Conservation (phyloP, 2,329 filamentous ascomycete species). For the Myriosclerotinia curreyana region DNA sequence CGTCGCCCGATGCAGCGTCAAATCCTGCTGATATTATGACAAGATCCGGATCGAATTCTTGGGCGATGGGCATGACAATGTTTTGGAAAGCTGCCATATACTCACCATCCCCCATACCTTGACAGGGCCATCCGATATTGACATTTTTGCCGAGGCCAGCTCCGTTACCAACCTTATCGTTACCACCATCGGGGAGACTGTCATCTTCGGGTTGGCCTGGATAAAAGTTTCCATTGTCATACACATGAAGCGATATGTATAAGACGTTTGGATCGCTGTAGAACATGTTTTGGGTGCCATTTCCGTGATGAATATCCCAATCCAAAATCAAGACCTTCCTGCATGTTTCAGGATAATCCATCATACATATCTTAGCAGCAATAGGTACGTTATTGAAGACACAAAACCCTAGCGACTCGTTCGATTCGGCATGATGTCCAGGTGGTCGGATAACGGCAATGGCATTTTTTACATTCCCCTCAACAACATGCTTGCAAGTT, state of each 20-base stretch:
- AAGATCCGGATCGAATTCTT: conserved; percentile 89
- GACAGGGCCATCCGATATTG: conserved; percentile 65
- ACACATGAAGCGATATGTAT: conserved; percentile 93
- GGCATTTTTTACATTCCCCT: conserved; percentile 82
- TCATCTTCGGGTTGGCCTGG: conserved; percentile 64
- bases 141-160: conserved; percentile 59
- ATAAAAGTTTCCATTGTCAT: conserved; percentile 80
- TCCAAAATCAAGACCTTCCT: conserved; percentile 91
- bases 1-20: conserved; percentile 89
- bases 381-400: conserved; percentile 98
- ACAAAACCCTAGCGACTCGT: conserved; percentile 89
- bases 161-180: conserved; percentile 57
- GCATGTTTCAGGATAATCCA: conserved; percentile 73
- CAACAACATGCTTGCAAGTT: conserved; percentile 86
- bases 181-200: conserved; percentile 58
- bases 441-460: conserved; percentile 94
- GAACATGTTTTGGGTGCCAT: conserved; percentile 94
- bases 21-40: conserved; percentile 96
- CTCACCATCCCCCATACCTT: conserved; percentile 91
- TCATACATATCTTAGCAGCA: conserved; percentile 82
- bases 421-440: conserved; percentile 88
- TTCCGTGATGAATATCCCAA: conserved; percentile 81
- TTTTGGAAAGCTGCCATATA: conserved; percentile 96
- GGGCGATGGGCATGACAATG: conserved; percentile 92
- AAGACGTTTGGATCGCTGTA: conserved; percentile 92